A percentile compares a stretch with the other conserved stretches of the same genome.
Evolutionary conservation across 225 moss, liverwort and hornwort species (phyloP).

Genomic region (Sphagnum tenellum): DNA sequence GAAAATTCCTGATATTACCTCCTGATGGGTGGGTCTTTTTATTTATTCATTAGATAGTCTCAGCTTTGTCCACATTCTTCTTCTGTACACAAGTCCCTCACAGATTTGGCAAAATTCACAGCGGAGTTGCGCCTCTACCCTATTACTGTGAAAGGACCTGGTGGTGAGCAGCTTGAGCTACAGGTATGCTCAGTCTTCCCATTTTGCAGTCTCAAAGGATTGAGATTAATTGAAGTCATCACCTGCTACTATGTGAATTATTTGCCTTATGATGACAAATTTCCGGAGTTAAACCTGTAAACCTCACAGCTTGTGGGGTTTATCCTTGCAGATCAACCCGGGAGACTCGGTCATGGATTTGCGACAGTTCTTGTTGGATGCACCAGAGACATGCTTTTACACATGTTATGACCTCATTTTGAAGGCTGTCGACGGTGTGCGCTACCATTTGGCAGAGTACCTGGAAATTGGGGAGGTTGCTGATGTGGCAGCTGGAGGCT

Average conservation of each 20-base stretch:
- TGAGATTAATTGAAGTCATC: neutral
- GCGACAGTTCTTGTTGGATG: conserved; percentile 85
- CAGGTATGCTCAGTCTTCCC: conserved; percentile 37
- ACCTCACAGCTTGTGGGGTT: neutral
- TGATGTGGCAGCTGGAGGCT: conserved; percentile 85
- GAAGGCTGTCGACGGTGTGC: conserved; percentile 66
- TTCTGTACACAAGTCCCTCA: neutral
- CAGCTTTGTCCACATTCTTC: neutral
- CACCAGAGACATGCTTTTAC: conserved; percentile 93
- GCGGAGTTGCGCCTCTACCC: conserved; percentile 81
- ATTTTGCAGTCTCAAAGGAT: neutral
- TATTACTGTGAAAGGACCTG: conserved; percentile 80
- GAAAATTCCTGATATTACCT: neutral
- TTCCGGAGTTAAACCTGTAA: neutral
- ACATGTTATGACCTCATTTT: conserved; percentile 94
- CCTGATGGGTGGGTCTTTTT: neutral
- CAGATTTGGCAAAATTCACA: conserved; percentile 13
- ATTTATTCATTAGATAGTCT: neutral
- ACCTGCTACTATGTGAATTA: neutral
- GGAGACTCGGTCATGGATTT: conserved; percentile 97
- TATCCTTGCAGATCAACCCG: conserved; percentile 63
- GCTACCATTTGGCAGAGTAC: conserved; percentile 88
- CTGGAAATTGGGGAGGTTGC: conserved; percentile 96
- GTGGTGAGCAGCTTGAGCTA: conserved; percentile 83
- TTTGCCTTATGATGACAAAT: neutral